A percentile compares a stretch with the other conserved stretches of the same genome.
phyloP scores from a whole-genome alignment of 2,329 filamentous ascomycete genomes.

The Pseudocercospora cruenta region DNA sequence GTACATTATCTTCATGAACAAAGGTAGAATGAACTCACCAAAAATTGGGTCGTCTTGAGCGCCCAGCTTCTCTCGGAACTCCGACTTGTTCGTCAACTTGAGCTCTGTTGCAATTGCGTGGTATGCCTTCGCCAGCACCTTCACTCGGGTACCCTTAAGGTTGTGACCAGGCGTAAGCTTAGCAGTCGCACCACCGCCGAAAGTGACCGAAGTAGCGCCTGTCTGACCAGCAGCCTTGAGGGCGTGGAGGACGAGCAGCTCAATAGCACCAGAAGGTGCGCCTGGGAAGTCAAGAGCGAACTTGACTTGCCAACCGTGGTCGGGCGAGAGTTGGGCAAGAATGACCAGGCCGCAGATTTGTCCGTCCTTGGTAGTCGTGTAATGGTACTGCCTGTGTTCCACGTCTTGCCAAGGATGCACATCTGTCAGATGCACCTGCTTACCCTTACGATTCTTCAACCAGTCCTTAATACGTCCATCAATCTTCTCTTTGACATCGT shows the following conservation, averaged over 20 bases:
- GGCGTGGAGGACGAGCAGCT: slow-evolving; percentile 75
- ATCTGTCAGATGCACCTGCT: slow-evolving; percentile 87
- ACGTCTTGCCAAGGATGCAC: slow-evolving; percentile 86
- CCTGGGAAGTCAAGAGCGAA: slow-evolving; percentile 93
- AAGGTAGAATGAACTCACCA: slow-evolving; percentile 34
- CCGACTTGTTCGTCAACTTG: slow-evolving; percentile 79
- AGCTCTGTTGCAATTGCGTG: slow-evolving; percentile 79
- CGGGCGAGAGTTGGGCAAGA: slow-evolving; percentile 76
- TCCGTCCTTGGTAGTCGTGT: slow-evolving; percentile 73
- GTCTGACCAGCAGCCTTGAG: slow-evolving; percentile 63
- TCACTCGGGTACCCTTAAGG: slow-evolving; percentile 76
- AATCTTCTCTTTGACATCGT: slow-evolving; percentile 69
- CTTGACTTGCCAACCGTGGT: slow-evolving; percentile 90
- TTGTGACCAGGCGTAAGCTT: slow-evolving; percentile 80
- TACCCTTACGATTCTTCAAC: slow-evolving; percentile 78
- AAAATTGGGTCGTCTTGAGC: slow-evolving; percentile 82
- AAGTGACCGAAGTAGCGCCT: slow-evolving; percentile 73
- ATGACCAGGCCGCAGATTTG: slow-evolving; percentile 78
- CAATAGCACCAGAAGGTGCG: slow-evolving; percentile 83
- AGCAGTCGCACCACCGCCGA: slow-evolving; percentile 78
- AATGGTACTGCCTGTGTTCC: slow-evolving; percentile 83
- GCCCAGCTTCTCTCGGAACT: slow-evolving; percentile 90
- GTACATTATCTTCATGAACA: neutral
- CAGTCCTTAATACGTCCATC: slow-evolving; percentile 77
- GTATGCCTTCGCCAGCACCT: slow-evolving; percentile 81